Percentiles rank a stretch among this genome's conserved stretches.
Evolutionary conservation across 2,329 filamentous ascomycete species (phyloP).

Genomic region (Cladophialophora bantiana): DNA sequence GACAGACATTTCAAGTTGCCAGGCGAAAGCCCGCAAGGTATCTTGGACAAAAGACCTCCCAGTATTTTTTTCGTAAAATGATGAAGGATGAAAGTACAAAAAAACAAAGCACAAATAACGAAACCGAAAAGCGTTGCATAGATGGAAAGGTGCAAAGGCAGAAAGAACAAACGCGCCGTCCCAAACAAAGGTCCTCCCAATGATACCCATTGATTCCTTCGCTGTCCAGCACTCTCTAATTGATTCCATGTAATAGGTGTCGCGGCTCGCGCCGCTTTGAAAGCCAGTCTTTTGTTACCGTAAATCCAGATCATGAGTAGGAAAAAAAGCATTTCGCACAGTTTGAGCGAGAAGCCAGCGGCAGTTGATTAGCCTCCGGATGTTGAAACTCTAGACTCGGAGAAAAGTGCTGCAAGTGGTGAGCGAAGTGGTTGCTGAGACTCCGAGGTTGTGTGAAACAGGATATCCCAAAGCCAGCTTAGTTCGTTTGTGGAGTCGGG

Average conservation of each 20-base stretch:
- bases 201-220: conserved; percentile 15
- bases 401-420: not conserved
- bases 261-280: conserved; percentile 29
- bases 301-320: conserved; percentile 8
- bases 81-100: conserved; percentile 3
- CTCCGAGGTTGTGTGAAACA: not conserved
- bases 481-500: conserved; percentile 22
- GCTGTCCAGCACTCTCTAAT: conserved; percentile 13
- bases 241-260: conserved; percentile 17
- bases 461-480: conserved; percentile 8
- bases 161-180: conserved; percentile 15
- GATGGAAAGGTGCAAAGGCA: conserved; percentile 9
- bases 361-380: not conserved
- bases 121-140: conserved; percentile 1
- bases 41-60: conserved; percentile 37
- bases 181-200: conserved; percentile 11
- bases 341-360: not conserved
- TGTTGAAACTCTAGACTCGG: not conserved
- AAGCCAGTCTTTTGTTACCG: conserved; percentile 16
- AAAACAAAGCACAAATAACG: not conserved
- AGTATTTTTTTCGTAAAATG: conserved; percentile 15
- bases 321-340: not conserved
- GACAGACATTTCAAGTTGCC: conserved; percentile 31
- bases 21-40: conserved; percentile 42
- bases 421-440: not conserved